Percentiles rank a stretch among this genome's conserved stretches.
phyloP scores from a whole-genome alignment of 805 yeast species.

The Metschnikowia orientalis region DNA sequence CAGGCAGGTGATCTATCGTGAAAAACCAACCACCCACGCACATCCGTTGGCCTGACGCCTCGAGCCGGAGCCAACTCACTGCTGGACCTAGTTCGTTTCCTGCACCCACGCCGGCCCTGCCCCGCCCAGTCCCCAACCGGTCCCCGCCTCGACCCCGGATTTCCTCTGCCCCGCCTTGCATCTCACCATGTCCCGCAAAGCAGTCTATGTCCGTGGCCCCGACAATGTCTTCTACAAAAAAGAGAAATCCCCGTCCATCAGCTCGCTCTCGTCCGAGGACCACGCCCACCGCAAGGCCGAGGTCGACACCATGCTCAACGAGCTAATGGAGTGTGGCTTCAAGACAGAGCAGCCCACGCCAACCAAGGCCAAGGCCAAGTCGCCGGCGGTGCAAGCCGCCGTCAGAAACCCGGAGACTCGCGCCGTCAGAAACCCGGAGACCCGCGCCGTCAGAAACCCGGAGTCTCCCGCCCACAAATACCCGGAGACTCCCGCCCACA shows the following conservation, averaged over 20 bases:
- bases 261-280: slow-evolving; percentile 37
- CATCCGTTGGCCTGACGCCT: too few relatives aligned
- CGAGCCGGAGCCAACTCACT: background rate
- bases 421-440: too few relatives aligned
- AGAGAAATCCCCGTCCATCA: slow-evolving; percentile 25
- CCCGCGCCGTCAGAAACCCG: too few relatives aligned
- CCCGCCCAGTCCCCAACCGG: background rate
- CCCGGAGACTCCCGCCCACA: too few relatives aligned
- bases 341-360: slow-evolving; percentile 9
- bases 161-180: background rate
- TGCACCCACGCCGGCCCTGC: background rate
- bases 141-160: too few relatives aligned
- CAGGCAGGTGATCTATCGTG: too few relatives aligned
- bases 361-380: background rate
- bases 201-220: slow-evolving; percentile 12
- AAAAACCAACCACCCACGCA: too few relatives aligned
- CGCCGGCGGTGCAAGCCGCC: too few relatives aligned
- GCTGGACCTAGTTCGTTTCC: background rate
- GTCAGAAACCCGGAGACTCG: too few relatives aligned
- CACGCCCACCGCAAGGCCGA: slow-evolving; percentile 23
- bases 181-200: slow-evolving; percentile 6
- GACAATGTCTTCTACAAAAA: slow-evolving; percentile 10
- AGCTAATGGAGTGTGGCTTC: slow-evolving; percentile 31
- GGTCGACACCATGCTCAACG: slow-evolving; percentile 27
- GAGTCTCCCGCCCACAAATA: too few relatives aligned